A percentile compares a stretch with the other conserved stretches of the same genome.
These are phyloP conservation scores for Tetrapisispora arboricola DNA, from an alignment of 805 yeast genomes.

Conservation along the genomic window DNA sequence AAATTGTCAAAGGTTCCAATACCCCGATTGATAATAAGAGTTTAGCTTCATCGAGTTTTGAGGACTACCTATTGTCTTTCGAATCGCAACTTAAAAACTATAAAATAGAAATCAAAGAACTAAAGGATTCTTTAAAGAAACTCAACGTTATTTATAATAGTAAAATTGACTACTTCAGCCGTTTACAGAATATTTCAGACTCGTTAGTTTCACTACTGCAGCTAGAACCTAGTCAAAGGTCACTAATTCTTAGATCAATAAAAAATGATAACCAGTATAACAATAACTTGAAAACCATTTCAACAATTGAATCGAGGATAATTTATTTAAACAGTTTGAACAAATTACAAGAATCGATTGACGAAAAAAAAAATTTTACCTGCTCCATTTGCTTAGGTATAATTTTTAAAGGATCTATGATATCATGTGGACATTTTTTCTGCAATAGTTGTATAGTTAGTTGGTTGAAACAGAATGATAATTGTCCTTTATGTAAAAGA, in stretches of 20 bases:
- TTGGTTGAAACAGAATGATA: slow-evolving; percentile 51
- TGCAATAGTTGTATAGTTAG: slow-evolving; percentile 69
- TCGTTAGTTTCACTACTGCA: slow-evolving; percentile 47
- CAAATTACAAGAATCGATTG: slow-evolving; percentile 18
- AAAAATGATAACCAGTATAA: slow-evolving; percentile 16
- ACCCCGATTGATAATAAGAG: slow-evolving; percentile 2
- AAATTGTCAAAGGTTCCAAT: slow-evolving; percentile 13
- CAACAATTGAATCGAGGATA: slow-evolving; percentile 32
- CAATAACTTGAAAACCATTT: slow-evolving; percentile 17
- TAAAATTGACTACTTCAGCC: slow-evolving; percentile 73
- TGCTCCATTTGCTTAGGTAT: slow-evolving; percentile 74
- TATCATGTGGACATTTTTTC: slow-evolving; percentile 87
- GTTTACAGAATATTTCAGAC: slow-evolving; percentile 80
- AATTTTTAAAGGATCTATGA: slow-evolving; percentile 66
- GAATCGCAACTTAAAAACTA: slow-evolving; percentile 13
- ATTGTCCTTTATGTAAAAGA: slow-evolving; percentile 79
- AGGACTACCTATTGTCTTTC: slow-evolving; percentile 19
- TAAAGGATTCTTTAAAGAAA: slow-evolving; percentile 37
- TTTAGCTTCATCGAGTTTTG: slow-evolving; percentile 12
- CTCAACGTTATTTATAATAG: slow-evolving; percentile 63
- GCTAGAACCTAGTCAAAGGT: slow-evolving; percentile 12
- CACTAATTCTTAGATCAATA: slow-evolving; percentile 13
- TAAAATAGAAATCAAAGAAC: slow-evolving; percentile 16
- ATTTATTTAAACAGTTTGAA: slow-evolving; percentile 40
- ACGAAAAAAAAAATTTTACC: slow-evolving; percentile 27